Evolutionary conservation across 768 basidiomycete species (phyloP), one percentile per base, ranked within the genome.

Genomic region (Mycena maculata): DNA sequence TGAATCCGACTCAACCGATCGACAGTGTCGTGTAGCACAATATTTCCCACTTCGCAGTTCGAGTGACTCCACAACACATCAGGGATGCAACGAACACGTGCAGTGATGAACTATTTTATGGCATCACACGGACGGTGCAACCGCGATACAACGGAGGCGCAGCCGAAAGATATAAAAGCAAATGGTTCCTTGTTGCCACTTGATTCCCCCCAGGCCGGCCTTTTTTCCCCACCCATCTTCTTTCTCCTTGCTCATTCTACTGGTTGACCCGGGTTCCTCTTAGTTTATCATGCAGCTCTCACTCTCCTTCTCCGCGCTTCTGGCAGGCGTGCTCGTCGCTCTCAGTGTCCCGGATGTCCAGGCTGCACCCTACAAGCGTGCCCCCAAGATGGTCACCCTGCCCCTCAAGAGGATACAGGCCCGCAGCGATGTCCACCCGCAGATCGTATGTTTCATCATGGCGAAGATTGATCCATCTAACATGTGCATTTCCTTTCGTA

Each of bases 281-380:
- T 36, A 59, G 67, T 67, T 54, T 52, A 77, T 72, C 70, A 92
- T 92, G 91, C 86, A 86, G 70, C 79, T 91, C 74, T 79, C 79
- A 48, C 71, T 85, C 71, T 78, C 82, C 44, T 83, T 91, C 70
- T 78, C 83, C 63, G 65, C 85, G 67, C 82, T 92, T 70, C 80
- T 88, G 65, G 83, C 84, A 68, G 85, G 82, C 76, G 69, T 91
- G 64, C 73, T 88, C 49, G 69, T 84, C 54, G 78, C 82, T 61
- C 73, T 84, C 39, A 80, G 81, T 58, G 77, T 74, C 61, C 73
- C 75, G 38, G 76, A 75, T 65, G 83, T 79, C 58, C 77, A 82
- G 54, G 87, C 87, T 39, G 75, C 78, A 13, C 87, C 87, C 45
- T 30, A 79, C 36, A 78, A 64, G 45, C 73, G 72, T 57, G 67